Evolutionary conservation across 2,329 filamentous ascomycete species (phyloP).

Genomic region (Penicillium oxalicum): DNA sequence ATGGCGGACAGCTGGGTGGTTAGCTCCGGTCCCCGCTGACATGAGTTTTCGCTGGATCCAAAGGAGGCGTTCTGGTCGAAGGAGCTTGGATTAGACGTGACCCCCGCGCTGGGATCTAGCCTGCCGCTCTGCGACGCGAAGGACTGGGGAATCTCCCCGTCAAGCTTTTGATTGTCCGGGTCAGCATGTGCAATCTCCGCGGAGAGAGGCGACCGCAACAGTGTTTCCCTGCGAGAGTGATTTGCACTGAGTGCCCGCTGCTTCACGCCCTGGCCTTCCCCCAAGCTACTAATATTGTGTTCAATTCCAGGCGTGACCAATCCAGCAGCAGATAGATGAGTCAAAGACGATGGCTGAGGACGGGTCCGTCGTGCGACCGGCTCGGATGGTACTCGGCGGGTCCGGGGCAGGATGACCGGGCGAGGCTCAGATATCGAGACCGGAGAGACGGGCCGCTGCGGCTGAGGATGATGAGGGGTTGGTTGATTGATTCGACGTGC

Average conservation of each 20-base stretch:
- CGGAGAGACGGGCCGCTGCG: slow-evolving; percentile 49
- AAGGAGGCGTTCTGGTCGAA: slow-evolving; percentile 23
- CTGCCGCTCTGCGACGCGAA: slow-evolving; percentile 10
- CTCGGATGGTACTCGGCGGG: slow-evolving; percentile 41
- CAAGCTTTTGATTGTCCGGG: slow-evolving; percentile 7
- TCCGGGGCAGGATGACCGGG: slow-evolving; percentile 42
- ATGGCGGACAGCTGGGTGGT: slow-evolving; percentile 45
- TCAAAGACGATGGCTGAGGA: slow-evolving; percentile 23
- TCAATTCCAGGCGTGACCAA: slow-evolving; percentile 40
- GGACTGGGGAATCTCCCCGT: slow-evolving; percentile 6
- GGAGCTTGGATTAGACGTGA: slow-evolving; percentile 12
- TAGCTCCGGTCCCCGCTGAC: slow-evolving; percentile 18
- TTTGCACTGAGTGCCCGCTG: slow-evolving; percentile 30
- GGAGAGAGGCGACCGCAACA: slow-evolving; percentile 29
- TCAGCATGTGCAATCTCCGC: slow-evolving; percentile 25
- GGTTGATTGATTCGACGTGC: slow-evolving; percentile 22
- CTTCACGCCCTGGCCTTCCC: slow-evolving; percentile 22
- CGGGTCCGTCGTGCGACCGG: slow-evolving; percentile 45
- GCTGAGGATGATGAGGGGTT: slow-evolving; percentile 35
- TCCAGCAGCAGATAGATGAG: slow-evolving; percentile 28
- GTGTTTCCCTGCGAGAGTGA: slow-evolving; percentile 28
- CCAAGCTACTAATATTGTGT: slow-evolving; percentile 24
- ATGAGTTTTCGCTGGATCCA: slow-evolving; percentile 15
- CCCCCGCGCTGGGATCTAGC: slow-evolving; percentile 6
- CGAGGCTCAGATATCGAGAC: slow-evolving; percentile 48